A percentile compares a stretch with the other conserved stretches of the same genome.
Evolutionary conservation across 495 filamentous ascomycete genomes (phyloP).

Genomic region (Penicillium cosmopolitanum): DNA sequence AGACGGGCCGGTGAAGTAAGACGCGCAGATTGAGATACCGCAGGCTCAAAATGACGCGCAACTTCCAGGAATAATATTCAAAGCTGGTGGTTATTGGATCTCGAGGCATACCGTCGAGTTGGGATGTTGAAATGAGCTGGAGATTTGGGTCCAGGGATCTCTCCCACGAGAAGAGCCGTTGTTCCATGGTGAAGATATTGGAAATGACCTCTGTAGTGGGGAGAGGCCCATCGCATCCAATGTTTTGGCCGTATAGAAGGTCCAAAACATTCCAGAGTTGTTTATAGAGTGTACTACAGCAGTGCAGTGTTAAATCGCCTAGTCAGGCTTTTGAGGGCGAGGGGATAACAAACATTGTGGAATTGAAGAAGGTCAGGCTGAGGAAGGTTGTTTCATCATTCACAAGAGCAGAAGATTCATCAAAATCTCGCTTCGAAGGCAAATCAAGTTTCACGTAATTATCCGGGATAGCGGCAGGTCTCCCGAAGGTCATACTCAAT

Average conservation of each 20-base stretch:
- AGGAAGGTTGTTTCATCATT: conserved; percentile 20
- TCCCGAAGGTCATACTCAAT: conserved; percentile 52
- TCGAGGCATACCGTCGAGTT: conserved; percentile 3
- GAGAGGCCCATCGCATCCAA: conserved; percentile 31
- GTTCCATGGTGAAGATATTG: conserved; percentile 23
- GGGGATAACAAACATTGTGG: conserved; percentile 36
- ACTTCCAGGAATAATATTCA: conserved; percentile 21
- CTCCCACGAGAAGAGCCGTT: conserved; percentile 25
- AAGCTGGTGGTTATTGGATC: conserved; percentile 1
- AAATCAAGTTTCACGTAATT: conserved; percentile 43
- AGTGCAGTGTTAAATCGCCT: not conserved
- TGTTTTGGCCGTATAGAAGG: conserved; percentile 43
- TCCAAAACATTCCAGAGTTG: conserved; percentile 40
- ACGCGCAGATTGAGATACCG: conserved; percentile 42
- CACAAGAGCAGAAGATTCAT: conserved; percentile 17
- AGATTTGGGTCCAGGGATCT: conserved; percentile 15
- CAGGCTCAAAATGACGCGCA: conserved; percentile 39
- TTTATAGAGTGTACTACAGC: conserved; percentile 25
- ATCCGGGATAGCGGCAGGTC: conserved; percentile 43
- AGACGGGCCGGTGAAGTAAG: conserved; percentile 43
- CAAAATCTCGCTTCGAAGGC: conserved; percentile 32
- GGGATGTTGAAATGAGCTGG: conserved; percentile 10
- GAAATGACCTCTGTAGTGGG: conserved; percentile 18
- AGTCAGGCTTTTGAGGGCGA: not conserved
- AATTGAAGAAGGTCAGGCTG: conserved; percentile 38